Evolutionary conservation across 2,329 filamentous ascomycete genomes (phyloP).

Genomic region (Talaromyces sp.): DNA sequence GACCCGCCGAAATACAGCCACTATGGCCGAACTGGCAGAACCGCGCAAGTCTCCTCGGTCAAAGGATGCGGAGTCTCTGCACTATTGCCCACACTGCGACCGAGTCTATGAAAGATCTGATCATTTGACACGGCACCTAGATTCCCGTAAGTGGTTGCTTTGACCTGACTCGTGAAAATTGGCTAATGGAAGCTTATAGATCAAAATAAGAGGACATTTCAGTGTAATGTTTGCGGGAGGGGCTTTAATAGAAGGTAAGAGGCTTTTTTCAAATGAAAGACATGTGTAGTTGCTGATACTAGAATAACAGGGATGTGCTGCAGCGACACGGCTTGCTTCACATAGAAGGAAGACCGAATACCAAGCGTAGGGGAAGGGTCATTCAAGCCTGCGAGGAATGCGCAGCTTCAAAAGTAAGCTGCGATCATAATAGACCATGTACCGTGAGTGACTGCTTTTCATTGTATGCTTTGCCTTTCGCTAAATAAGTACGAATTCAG

Average conservation of each 20-base stretch:
- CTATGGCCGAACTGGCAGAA: background rate
- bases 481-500: background rate
- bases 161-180: background rate
- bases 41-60: background rate
- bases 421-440: background rate
- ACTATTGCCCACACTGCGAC: background rate
- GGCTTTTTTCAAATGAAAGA: background rate
- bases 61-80: background rate
- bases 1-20: background rate
- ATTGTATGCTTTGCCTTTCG: background rate
- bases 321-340: background rate
- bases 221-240: background rate
- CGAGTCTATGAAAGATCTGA: background rate
- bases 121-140: background rate
- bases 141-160: background rate
- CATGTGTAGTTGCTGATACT: background rate
- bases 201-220: background rate
- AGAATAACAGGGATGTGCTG: background rate
- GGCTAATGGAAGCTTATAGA: background rate
- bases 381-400: conserved; percentile 2
- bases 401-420: background rate
- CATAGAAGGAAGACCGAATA: background rate
- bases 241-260: background rate
- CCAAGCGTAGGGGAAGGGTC: background rate
- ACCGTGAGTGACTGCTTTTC: background rate